A percentile compares a stretch with the other conserved stretches of the same genome.
phyloP scores from a whole-genome alignment of 306 rosid genomes.

The Clitoria ternatea region DNA sequence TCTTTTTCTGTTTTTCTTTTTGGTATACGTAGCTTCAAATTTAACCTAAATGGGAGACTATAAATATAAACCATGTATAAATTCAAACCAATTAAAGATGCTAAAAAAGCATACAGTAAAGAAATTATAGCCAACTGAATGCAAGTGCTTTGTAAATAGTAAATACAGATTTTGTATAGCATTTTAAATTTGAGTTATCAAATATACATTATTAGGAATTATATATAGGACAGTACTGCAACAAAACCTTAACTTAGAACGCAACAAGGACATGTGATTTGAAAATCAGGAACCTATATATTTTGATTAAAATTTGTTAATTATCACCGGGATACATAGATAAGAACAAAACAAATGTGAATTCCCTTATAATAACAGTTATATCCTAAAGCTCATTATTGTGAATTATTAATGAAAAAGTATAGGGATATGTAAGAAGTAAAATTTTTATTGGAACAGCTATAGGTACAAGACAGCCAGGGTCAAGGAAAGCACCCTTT shows the following conservation, averaged over 20 bases:
- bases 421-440: constrained; percentile 6
- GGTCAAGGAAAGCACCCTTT: constrained; percentile 28
- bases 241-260: not conserved
- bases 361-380: constrained; percentile 15
- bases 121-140: too few species aligned
- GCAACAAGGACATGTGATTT: not conserved
- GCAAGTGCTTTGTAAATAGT: too few species aligned
- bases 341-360: not conserved
- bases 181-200: not conserved
- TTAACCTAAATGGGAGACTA: too few species aligned
- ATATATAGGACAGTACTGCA: not conserved
- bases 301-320: not conserved
- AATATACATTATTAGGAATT: too few species aligned
- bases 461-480: constrained; percentile 13
- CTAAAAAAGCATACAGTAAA: too few species aligned
- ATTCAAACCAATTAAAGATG: too few species aligned
- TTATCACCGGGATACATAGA: not conserved
- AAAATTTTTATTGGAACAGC: constrained; percentile 17
- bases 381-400: constrained; percentile 11
- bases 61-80: too few species aligned
- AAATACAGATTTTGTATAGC: too few species aligned
- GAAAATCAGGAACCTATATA: not conserved
- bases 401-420: constrained; percentile 9
- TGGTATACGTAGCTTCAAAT: too few species aligned
- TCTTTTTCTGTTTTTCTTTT: too few species aligned